A percentile compares a stretch with the other conserved stretches of the same genome.
These are phyloP conservation scores for Raphanus raphanistrum DNA, from an alignment of 345 rosid species.

Conservation along the genomic window DNA sequence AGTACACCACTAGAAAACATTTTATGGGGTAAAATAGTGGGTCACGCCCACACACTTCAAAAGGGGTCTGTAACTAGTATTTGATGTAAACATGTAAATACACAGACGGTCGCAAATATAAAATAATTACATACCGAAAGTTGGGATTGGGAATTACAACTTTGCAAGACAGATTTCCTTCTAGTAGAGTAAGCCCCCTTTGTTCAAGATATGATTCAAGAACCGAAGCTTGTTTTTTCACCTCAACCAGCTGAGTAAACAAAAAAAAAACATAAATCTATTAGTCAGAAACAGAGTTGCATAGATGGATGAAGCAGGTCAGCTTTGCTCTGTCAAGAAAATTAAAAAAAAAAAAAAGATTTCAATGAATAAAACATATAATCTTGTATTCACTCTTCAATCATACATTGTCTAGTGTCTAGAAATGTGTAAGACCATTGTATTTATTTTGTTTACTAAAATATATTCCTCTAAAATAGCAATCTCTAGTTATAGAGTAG, in stretches of 20 bases:
- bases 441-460: too few species aligned
- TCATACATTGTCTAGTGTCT: too few species aligned
- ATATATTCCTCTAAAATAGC: too few species aligned
- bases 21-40: too few species aligned
- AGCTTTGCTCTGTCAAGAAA: background rate
- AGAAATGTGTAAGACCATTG: too few species aligned
- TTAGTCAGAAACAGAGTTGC: background rate
- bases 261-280: background rate
- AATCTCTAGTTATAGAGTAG: too few species aligned
- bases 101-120: background rate
- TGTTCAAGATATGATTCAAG: conserved; percentile 90
- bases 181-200: conserved; percentile 75
- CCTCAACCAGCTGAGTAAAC: conserved; percentile 55
- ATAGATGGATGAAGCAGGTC: background rate
- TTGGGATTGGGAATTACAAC: conserved; percentile 87
- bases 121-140: conserved; percentile 52
- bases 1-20: too few species aligned
- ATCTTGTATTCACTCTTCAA: too few species aligned
- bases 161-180: conserved; percentile 78
- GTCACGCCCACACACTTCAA: too few species aligned
- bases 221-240: conserved; percentile 59
- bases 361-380: too few species aligned
- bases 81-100: background rate
- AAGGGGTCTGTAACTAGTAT: too few species aligned
- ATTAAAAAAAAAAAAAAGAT: too few species aligned